These are phyloP conservation scores for Lepidium didymum DNA, from an alignment of 345 rosid species.

Conservation along the genomic window DNA sequence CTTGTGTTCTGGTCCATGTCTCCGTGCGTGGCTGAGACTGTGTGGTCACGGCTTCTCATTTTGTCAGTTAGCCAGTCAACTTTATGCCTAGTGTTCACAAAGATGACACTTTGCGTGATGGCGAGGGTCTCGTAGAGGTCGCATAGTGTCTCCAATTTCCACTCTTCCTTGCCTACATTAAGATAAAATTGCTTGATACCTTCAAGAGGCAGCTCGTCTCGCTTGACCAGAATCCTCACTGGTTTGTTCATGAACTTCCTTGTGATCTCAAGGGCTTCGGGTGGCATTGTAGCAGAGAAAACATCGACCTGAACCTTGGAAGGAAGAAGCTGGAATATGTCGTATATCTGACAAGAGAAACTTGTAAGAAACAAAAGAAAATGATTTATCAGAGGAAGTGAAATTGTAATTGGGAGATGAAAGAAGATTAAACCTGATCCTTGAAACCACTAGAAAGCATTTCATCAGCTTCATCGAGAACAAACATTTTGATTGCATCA, in stretches of 20 bases:
- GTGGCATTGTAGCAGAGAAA: slow-evolving; percentile 94
- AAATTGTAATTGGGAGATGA: background rate
- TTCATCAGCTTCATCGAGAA: slow-evolving; percentile 93
- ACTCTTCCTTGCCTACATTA: slow-evolving; percentile 74
- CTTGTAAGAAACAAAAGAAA: background rate
- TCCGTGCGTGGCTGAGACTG: slow-evolving; percentile 88
- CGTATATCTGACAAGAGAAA: slow-evolving; percentile 53
- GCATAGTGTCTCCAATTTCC: slow-evolving; percentile 81
- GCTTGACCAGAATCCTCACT: slow-evolving; percentile 75
- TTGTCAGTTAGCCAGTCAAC: slow-evolving; percentile 89
- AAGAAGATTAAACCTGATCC: slow-evolving; percentile 54
- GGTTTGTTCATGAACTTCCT: slow-evolving; percentile 89
- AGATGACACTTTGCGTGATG: slow-evolving; percentile 86
- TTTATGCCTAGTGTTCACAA: slow-evolving; percentile 86
- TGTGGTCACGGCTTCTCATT: slow-evolving; percentile 81
- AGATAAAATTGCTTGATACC: slow-evolving; percentile 85
- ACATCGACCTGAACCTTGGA: slow-evolving; percentile 72
- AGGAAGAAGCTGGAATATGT: slow-evolving; percentile 77
- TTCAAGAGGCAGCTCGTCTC: slow-evolving; percentile 89
- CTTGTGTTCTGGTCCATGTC: slow-evolving; percentile 93
- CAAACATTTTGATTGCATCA: slow-evolving; percentile 78
- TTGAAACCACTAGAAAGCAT: slow-evolving; percentile 97
- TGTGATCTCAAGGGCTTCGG: slow-evolving; percentile 85
- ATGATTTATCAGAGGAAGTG: background rate
- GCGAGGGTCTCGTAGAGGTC: slow-evolving; percentile 81